Conservation (phyloP, 352 stramenopile genomes). For the Globisporangium parvum region DNA sequence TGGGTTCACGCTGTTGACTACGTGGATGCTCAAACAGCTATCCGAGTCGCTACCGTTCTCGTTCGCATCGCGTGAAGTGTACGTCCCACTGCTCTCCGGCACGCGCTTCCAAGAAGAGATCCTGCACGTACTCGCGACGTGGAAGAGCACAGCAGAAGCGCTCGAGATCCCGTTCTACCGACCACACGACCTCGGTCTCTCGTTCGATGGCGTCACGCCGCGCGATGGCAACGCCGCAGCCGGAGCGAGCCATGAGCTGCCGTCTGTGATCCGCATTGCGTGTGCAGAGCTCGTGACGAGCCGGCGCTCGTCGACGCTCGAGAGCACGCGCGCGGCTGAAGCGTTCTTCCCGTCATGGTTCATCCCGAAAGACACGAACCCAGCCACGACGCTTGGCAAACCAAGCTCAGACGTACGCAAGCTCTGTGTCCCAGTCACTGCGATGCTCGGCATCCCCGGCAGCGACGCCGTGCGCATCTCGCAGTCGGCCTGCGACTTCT, state of each 20-base stretch:
- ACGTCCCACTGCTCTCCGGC: slow-evolving; percentile 51
- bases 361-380: slow-evolving; percentile 47
- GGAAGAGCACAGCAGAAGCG: slow-evolving; percentile 40
- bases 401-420: slow-evolving; percentile 24
- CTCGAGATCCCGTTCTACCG: slow-evolving; percentile 53
- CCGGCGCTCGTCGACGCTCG: slow-evolving; percentile 14
- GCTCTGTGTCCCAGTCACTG: slow-evolving; percentile 42
- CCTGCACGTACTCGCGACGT: slow-evolving; percentile 39
- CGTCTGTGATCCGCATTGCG: slow-evolving; percentile 5
- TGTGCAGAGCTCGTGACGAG: slow-evolving; percentile 25
- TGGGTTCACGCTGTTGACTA: background rate
- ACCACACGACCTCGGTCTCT: slow-evolving; percentile 30
- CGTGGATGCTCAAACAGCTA: slow-evolving; percentile 14
- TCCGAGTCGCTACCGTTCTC: slow-evolving; percentile 34
- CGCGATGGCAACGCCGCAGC: slow-evolving; percentile 16
- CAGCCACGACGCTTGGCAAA: slow-evolving; percentile 30
- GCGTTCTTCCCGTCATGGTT: slow-evolving; percentile 48
- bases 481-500: slow-evolving; percentile 39
- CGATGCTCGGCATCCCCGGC: slow-evolving; percentile 61
- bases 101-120: slow-evolving; percentile 66
- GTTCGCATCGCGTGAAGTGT: slow-evolving; percentile 20
- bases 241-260: slow-evolving; percentile 9
- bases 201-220: slow-evolving; percentile 35
- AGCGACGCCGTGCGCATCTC: slow-evolving; percentile 36
- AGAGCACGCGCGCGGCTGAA: slow-evolving; percentile 19